phyloP scores from a whole-genome alignment of 2,329 filamentous ascomycete species.

The Cladosporium cucumerinum region DNA sequence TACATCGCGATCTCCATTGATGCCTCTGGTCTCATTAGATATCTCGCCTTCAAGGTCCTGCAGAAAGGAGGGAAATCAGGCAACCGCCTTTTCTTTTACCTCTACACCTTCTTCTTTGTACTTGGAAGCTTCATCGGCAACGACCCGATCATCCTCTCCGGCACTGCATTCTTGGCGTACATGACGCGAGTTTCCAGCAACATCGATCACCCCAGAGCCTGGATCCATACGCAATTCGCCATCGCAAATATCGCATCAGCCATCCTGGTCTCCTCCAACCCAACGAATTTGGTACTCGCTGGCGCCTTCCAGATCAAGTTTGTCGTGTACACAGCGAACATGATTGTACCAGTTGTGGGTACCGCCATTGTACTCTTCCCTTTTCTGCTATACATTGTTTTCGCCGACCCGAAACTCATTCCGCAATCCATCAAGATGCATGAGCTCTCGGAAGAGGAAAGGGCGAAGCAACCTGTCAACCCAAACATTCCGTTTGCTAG shows the following conservation, averaged over 20 bases:
- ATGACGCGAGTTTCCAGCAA: slow-evolving; percentile 74
- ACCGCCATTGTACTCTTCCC: slow-evolving; percentile 68
- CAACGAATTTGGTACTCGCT: slow-evolving; percentile 71
- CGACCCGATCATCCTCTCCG: slow-evolving; percentile 71
- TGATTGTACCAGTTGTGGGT: slow-evolving; percentile 68
- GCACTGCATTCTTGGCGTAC: slow-evolving; percentile 71
- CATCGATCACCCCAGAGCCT: slow-evolving; percentile 66
- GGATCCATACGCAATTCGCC: slow-evolving; percentile 71
- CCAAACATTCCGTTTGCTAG: slow-evolving; percentile 68
- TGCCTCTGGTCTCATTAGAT: slow-evolving; percentile 69
- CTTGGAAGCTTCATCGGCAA: slow-evolving; percentile 69
- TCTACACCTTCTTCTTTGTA: slow-evolving; percentile 69
- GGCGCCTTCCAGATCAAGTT: slow-evolving; percentile 71
- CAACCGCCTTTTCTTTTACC: slow-evolving; percentile 66
- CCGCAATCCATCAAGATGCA: slow-evolving; percentile 66
- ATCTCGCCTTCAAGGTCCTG: slow-evolving; percentile 66
- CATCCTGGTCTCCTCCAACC: slow-evolving; percentile 73
- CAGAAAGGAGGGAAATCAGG: slow-evolving; percentile 66
- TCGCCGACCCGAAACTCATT: slow-evolving; percentile 61
- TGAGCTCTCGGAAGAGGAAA: slow-evolving; percentile 58
- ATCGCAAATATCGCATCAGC: slow-evolving; percentile 71
- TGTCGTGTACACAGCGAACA: slow-evolving; percentile 71
- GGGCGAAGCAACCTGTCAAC: slow-evolving; percentile 59
- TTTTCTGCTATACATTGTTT: slow-evolving; percentile 67
- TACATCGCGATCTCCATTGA: slow-evolving; percentile 78